Evolutionary conservation across 1,139 yeast species (phyloP).

Genomic region (Blastobotrys buckinghamii): DNA sequence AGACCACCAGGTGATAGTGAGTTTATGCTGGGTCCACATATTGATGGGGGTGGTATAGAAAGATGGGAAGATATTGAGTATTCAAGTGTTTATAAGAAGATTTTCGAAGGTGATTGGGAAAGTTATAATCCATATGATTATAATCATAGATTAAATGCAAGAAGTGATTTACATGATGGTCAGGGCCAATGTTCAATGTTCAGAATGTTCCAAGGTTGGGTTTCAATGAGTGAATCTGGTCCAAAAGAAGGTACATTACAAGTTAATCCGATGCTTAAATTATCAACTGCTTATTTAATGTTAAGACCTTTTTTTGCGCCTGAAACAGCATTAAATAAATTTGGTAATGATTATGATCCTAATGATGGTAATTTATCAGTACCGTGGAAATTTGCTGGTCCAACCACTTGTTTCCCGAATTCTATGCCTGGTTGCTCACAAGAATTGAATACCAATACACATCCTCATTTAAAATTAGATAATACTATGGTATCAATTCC

Average conservation of each 20-base stretch:
- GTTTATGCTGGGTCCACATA: conserved; percentile 38
- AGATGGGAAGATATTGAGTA: conserved; percentile 43
- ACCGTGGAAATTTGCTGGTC: conserved; percentile 24
- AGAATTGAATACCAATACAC: conserved; percentile 25
- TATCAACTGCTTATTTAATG: conserved; percentile 40
- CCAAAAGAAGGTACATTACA: conserved; percentile 43
- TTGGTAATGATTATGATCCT: conserved; percentile 20
- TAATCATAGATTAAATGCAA: conserved; percentile 37
- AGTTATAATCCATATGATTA: conserved; percentile 42
- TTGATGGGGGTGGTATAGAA: conserved; percentile 44
- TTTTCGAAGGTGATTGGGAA: conserved; percentile 44
- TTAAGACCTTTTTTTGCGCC: conserved; percentile 42
- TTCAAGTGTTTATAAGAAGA: conserved; percentile 36
- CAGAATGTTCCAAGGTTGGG: conserved; percentile 47
- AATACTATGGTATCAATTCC: conserved; percentile 27
- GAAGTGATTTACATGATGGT: conserved; percentile 36
- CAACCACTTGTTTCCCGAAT: conserved; percentile 18
- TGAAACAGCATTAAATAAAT: conserved; percentile 16
- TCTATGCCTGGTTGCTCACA: conserved; percentile 32
- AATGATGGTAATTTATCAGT: conserved; percentile 14
- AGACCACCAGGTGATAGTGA: conserved; percentile 39
- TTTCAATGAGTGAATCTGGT: conserved; percentile 37
- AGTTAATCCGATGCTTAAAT: conserved; percentile 35
- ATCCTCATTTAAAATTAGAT: conserved; percentile 28
- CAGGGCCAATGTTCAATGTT: conserved; percentile 37